Conservation (phyloP, 2,329 filamentous ascomycete genomes). For the Phyllosticta capitalensis region DNA sequence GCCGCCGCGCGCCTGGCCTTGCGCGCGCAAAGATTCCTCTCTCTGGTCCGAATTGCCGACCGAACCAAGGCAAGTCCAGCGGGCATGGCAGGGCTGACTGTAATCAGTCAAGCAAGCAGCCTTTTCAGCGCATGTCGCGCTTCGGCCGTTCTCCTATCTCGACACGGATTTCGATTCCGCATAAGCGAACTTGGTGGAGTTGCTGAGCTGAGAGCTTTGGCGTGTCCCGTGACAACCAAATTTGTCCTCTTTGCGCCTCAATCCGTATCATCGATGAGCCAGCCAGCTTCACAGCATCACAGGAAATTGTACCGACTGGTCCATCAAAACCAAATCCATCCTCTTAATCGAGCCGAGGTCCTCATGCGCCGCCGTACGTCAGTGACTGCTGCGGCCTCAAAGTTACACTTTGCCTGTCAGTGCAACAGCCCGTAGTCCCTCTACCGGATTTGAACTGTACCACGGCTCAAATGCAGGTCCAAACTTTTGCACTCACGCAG, state of each 20-base stretch:
- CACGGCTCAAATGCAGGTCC: neutral
- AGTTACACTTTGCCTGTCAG: neutral
- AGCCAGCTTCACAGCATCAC: neutral
- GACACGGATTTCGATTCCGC: neutral
- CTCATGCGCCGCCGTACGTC: neutral
- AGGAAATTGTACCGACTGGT: neutral
- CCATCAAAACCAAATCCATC: neutral
- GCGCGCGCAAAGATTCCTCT: neutral
- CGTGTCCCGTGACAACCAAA: neutral
- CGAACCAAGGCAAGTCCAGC: neutral
- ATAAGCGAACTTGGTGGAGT: neutral
- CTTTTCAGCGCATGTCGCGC: neutral
- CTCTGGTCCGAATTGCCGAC: neutral
- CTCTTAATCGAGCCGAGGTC: neutral
- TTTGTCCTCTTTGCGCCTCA: neutral
- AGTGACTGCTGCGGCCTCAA: neutral
- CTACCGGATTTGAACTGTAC: neutral
- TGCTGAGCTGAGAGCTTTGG: neutral
- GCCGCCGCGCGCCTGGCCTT: neutral
- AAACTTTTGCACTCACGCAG: neutral
- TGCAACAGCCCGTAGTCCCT: neutral
- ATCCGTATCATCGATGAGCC: neutral
- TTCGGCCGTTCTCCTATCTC: neutral
- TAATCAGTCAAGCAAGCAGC: neutral
- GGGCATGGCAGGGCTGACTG: neutral